Evolutionary conservation across 495 filamentous ascomycete genomes (phyloP), one percentile per base, ranked within the genome.

Genomic region (Friedmanniomyces simplex): DNA sequence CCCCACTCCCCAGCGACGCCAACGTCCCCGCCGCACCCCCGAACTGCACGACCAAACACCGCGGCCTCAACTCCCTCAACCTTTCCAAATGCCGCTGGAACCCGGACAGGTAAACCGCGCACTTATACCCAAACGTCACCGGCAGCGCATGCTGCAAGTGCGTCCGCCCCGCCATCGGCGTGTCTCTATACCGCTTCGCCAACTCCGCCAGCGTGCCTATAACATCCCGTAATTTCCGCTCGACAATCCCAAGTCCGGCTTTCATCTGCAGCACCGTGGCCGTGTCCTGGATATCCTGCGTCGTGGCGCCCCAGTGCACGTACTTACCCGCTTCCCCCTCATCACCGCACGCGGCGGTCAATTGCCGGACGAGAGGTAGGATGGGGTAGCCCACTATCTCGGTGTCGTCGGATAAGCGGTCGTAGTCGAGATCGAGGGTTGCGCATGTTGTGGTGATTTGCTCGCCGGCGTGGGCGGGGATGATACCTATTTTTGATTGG

Each of bases 291-390:
- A 79, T 77, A 60, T 79, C 76, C 56, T 79, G 77, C n/a, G 77
- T 79, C 13, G 77, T 78, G 2, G 77, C 77, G 49, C 77, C 77
- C 77, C 77, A 79, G 63, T 79, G 77, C 11, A 78, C 71, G 57
- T 77, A 79, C 60, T 72, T 74, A 22, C 71, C 75, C 1, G 68
- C 67, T 26, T 77, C 71, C 4, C 28, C n/a, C n/a, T n/a, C 28
- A 13, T 72, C 68, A 34, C 70, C 71, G 49, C 69, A 72, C 32
- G 70, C 68, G 0, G 65, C 60, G 0, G 69, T 68, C 0, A 79
- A 63, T 52, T 78, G 77, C 39, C 72, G 68, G 1, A 79, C 71
- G 21, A 79, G 65, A 0, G 77, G 77, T 1, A 79, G 67, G 48
- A 79, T 74, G 2, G 76, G 77, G 52, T 79, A 79, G 18, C 76